Evolutionary conservation across 352 stramenopile species (phyloP), one percentile per base, ranked within the genome.

Genomic region (Globisporangium solare): DNA sequence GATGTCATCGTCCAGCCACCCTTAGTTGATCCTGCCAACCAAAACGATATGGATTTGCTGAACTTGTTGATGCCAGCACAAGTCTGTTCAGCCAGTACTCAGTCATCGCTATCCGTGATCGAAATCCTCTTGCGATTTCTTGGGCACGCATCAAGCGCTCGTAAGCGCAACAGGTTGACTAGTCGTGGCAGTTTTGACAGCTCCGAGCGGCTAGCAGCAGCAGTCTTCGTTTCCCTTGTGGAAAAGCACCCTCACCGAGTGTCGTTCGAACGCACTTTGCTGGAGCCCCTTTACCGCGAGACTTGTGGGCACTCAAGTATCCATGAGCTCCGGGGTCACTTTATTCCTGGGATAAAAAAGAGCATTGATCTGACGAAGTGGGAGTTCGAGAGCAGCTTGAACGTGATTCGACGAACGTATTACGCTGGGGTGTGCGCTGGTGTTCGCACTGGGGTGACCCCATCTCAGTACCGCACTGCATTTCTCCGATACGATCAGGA

Each of bases 331-430:
- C 10, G 56, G 5, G 59, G 54, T 21, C 39, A 32, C 15, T 24
- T 61, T 35, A 3, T 47, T 53, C 2, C 13, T 1, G 65, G 52
- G 1, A 20, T 71, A 1, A 61, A 61, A 20, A 58, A 64, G 21
- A 79, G 67, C 15, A 63, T 84, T 31, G 47, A 42, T 6, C 45
- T 84, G 22, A 81, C 74, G 2, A 68, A 63, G 12, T 81, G 75
- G 55, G 69, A 75, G 37, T 84, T 74, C 35, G 57, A 67, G 27
- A 81, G 71, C 47, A 64, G 76, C 14, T 27, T 81, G 3, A 72
- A 81, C 46, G 24, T 41, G 0, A 31, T 84, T 27, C 54, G 63
- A 7, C 51, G 64, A 4, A 74, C 74, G 4, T 84, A 81, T 52
- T 79, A 73, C 35, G 54, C 64, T 1, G 58, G 53, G 17, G 67